phyloP scores from a whole-genome alignment of 2,329 filamentous ascomycete genomes.

The Aspergillus sp. region DNA sequence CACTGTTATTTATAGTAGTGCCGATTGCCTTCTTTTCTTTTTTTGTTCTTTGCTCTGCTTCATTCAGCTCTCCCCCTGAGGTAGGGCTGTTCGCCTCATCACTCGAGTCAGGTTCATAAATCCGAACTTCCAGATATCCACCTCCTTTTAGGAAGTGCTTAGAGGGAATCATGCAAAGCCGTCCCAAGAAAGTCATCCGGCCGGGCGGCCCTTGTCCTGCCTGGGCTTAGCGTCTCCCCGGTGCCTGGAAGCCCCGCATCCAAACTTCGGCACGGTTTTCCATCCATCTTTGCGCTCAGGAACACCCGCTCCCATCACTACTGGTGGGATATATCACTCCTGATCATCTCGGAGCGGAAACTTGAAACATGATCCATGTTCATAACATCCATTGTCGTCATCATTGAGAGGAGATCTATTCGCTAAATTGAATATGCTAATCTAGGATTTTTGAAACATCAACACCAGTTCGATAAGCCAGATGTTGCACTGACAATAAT shows the following conservation, averaged over 20 bases:
- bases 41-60: not conserved
- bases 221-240: slow-evolving; percentile 3
- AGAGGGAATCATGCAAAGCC: not conserved
- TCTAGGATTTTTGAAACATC: not conserved
- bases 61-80: not conserved
- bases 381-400: not conserved
- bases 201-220: slow-evolving; percentile 2
- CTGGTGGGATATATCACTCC: not conserved
- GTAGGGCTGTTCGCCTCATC: not conserved
- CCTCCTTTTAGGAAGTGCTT: not conserved
- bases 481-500: not conserved
- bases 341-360: not conserved
- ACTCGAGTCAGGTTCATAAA: not conserved
- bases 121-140: not conserved
- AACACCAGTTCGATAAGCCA: not conserved
- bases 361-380: not conserved
- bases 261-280: slow-evolving; percentile 2
- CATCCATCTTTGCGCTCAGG: not conserved
- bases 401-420: not conserved
- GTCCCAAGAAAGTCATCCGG: not conserved
- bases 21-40: slow-evolving; percentile 1
- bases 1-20: slow-evolving; percentile 23
- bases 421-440: not conserved
- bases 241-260: slow-evolving; percentile 11
- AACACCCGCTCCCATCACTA: not conserved